Evolutionary conservation across 2,329 filamentous ascomycete genomes (phyloP).

Genomic region (Echinosphaeria canescens): DNA sequence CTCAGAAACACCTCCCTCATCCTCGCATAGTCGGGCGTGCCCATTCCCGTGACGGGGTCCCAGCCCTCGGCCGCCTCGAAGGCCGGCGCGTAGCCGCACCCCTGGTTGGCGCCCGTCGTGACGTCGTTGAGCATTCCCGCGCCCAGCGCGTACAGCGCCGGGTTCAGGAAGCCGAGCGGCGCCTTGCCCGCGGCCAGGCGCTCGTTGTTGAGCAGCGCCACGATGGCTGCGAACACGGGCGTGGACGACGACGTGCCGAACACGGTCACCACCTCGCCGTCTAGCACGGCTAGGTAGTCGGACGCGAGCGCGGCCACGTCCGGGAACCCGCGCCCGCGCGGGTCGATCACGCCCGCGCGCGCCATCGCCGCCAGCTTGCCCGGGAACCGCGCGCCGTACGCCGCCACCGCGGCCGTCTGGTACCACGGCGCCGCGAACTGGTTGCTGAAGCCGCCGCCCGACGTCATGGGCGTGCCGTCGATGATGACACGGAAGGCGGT

Average conservation of each 20-base stretch:
- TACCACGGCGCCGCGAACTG: not conserved
- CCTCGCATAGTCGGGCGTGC: not conserved
- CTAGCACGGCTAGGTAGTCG: constrained; percentile 12
- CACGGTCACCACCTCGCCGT: constrained; percentile 6
- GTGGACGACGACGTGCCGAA: constrained; percentile 28
- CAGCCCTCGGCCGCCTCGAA: not conserved
- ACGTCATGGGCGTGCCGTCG: too few species aligned
- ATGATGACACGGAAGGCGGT: too few species aligned
- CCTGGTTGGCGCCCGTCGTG: constrained; percentile 2
- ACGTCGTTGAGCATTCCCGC: constrained; percentile 16
- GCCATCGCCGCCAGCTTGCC: not conserved
- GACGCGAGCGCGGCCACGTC: constrained; percentile 8
- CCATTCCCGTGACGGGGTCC: constrained; percentile 1
- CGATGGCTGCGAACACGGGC: constrained; percentile 38
- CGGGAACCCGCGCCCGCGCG: constrained; percentile 8
- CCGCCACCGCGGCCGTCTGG: not conserved
- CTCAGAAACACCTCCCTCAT: not conserved
- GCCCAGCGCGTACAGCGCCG: constrained; percentile 27
- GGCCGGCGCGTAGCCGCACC: not conserved
- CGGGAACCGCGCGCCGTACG: not conserved
- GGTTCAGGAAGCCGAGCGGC: constrained; percentile 36
- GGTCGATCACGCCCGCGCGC: constrained; percentile 1
- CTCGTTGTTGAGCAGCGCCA: constrained; percentile 42
- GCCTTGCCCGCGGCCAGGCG: constrained; percentile 29
- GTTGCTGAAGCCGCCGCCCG: not conserved